Evolutionary conservation across 306 rosid species (phyloP).

Genomic region (Rosa multiflora): DNA sequence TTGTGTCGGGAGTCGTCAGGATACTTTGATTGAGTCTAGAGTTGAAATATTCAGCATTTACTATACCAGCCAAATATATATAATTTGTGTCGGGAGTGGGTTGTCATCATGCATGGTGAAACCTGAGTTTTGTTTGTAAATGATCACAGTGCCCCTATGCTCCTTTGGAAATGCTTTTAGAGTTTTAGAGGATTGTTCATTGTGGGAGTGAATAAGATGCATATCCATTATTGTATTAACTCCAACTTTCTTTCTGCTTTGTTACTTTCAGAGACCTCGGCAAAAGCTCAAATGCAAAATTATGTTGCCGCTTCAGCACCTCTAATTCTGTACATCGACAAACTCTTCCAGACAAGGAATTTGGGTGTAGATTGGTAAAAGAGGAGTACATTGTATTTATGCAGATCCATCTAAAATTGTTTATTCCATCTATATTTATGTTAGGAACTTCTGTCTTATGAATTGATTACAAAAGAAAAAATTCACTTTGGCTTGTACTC

Average conservation of each 20-base stretch:
- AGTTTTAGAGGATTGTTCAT: background rate
- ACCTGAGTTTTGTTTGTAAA: background rate
- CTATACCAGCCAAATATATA: background rate
- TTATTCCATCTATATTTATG: background rate
- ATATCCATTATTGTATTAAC: background rate
- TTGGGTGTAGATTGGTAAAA: conserved; percentile 86
- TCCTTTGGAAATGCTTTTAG: background rate
- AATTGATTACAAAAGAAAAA: background rate
- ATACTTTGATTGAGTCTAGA: background rate
- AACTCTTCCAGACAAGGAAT: conserved; percentile 68
- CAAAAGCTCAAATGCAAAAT: conserved; percentile 70
- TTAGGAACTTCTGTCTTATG: background rate
- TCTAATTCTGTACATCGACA: conserved; percentile 64
- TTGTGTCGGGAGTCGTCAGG: background rate
- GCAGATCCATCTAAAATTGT: background rate
- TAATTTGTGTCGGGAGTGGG: background rate
- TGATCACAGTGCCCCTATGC: background rate
- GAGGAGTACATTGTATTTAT: background rate
- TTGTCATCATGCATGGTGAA: conserved; percentile 1
- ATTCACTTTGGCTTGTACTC: background rate
- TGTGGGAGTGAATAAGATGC: background rate
- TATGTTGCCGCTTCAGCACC: conserved; percentile 60
- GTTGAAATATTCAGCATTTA: background rate
- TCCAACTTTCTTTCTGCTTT: conserved; percentile 11
- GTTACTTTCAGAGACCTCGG: conserved; percentile 61